Base-by-base conservation (phyloP, 148 eudicot genomes). In the Vaccinium macrocarpon region DNA sequence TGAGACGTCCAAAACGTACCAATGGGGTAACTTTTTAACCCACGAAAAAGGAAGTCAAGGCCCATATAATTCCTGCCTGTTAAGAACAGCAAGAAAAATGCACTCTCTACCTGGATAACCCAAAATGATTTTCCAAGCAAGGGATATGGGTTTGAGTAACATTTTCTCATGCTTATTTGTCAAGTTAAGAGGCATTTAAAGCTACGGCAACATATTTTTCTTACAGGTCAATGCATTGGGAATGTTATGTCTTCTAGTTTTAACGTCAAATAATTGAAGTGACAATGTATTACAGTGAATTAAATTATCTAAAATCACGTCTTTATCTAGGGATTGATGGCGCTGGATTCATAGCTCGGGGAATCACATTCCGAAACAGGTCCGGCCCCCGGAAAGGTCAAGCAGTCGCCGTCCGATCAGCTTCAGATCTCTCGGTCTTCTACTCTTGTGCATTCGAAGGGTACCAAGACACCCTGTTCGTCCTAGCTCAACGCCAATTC, bases 401-500 rank as follows among this genome's bases (percentile, higher is more conserved):
- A 64, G 87, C 87, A 2, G 84, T 85, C 27, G 87, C 84, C 0
- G 84, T 85, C 27, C 87, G 87, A 78, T 85, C 87, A 0, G 84
- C 84, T 1, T 85, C 87, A 11, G 87, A 85, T 35, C 76, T 81
- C 64, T 75, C 87, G 2, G 84, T 76, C 66, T 85, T 81, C 62
- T 85, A 85, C 6, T 51, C 68, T 4, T 85, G 87, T 48, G 76
- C 62, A 19, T 48, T 85, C 32, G 84, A 85, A 61, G 87, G 87
- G 5, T 85, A 85, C 80, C 87, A 85, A 76, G 87, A 85, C 77
- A 85, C 84, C 8, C 84, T 85, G 52, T 81, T 81, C 42, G 84
- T 76, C 81, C 70, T 25, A 6, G 81, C 87, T 8, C 81, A 85
- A n/a, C 81, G 87, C 4, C 87, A 85, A 51, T 85, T 85, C 53